Conservation (phyloP, 805 yeast genomes). For the Yueomyces sinensis region DNA sequence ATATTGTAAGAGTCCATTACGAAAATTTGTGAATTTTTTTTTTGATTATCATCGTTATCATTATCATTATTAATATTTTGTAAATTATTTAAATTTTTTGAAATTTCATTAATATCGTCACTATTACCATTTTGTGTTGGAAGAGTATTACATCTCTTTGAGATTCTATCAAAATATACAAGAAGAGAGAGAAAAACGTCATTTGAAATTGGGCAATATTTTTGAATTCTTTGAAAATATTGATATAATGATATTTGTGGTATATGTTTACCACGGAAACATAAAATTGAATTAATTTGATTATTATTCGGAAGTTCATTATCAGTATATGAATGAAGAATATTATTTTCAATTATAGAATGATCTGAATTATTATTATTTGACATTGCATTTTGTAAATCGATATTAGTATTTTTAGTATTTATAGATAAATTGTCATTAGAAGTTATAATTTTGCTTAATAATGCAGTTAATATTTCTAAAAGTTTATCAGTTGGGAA, state of each 20-base stretch:
- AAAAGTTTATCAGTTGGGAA: slow-evolving; percentile 73
- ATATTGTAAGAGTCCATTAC: slow-evolving; percentile 95
- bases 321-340: slow-evolving; percentile 29
- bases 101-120: background rate
- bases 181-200: slow-evolving; percentile 84
- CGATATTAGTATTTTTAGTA: background rate
- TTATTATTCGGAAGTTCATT: slow-evolving; percentile 17
- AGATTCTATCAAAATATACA: slow-evolving; percentile 90
- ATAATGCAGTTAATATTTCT: slow-evolving; percentile 70
- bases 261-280: slow-evolving; percentile 90
- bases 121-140: background rate
- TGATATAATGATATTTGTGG: slow-evolving; percentile 93
- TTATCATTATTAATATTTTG: slow-evolving; percentile 9
- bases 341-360: background rate
- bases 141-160: slow-evolving; percentile 38
- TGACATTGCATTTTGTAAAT: background rate
- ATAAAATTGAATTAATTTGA: slow-evolving; percentile 36
- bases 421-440: slow-evolving; percentile 54
- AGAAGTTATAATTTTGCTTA: slow-evolving; percentile 79
- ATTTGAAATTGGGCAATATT: slow-evolving; percentile 97
- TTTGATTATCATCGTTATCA: slow-evolving; percentile 4
- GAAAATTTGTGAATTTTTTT: slow-evolving; percentile 44
- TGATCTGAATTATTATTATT: background rate
- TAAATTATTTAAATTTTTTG: background rate
- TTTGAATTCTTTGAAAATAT: slow-evolving; percentile 77